Evolutionary conservation across 2,329 filamentous ascomycete species (phyloP), one percentile per base, ranked within the genome.

Genomic region (Cucurbitaria berberidis): DNA sequence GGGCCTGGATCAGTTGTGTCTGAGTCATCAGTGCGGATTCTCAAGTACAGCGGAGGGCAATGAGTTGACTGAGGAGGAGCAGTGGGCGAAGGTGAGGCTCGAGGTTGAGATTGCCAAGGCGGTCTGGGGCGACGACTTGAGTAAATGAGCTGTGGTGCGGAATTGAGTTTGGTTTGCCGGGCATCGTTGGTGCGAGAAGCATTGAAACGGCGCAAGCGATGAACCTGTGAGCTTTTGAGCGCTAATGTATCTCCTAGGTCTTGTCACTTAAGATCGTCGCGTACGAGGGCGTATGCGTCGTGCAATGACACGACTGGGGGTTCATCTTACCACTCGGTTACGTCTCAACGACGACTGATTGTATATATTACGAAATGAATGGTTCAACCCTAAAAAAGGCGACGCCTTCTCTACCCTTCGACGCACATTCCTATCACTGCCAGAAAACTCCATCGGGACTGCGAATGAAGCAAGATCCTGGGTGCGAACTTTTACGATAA

Each of bases 11-110:
- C 82, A 85, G 77, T 72, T 85, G 53, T 83, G 81, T 66, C 64
- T 84, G 54, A 82, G 79, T 59, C 82, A 84, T 63, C 83, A 85
- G 73, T 85, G 82, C 62, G 83, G 82, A 3, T 85, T 85, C 65
- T 80, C 77, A 62, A 80, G 77, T n/a, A 84, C 82, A 5, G 78
- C 78, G 50, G 82, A 85, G 72, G 83, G 82, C 32, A 84, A 85
- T 55, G 79, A 83, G 54, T 72, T 85, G 59, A 80, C 72, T 10
- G 80, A 83, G 68, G 81, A 84, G 53, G 77, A 84, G 75, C 82
- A 84, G 69, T 85, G 82, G 82, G 81, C 78, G 3, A 85, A 85
- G 77, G 72, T 84, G 7, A 72, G 77, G 49, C 68, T 83, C 18
- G 77, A 83, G 71, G 79, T 82, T 1, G 81, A 84, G 63, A 84